Percentiles rank a stretch among this genome's conserved stretches.
Conservation (phyloP, 441 rosid genomes). For the Melastoma candidum region DNA sequence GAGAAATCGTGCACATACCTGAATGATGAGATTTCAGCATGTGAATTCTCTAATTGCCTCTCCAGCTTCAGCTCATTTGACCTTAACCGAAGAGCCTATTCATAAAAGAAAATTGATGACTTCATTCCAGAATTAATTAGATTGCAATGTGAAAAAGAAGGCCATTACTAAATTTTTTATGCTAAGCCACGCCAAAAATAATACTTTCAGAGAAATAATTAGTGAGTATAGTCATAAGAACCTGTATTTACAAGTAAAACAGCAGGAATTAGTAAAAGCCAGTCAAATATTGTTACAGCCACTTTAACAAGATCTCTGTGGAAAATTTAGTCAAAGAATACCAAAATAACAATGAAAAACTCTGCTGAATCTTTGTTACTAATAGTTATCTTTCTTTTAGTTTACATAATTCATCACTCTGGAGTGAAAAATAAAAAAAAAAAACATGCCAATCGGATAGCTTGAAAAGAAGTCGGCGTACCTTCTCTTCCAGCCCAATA, state of each 20-base stretch:
- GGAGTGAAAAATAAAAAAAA: no score
- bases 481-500: slow-evolving; percentile 98
- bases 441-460: no score
- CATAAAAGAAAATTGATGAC: slow-evolving; percentile 8
- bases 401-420: no score
- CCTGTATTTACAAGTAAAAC: not conserved
- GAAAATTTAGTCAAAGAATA: no score
- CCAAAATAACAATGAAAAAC: no score
- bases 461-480: slow-evolving; percentile 20
- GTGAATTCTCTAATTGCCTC: slow-evolving; percentile 74
- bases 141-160: not conserved
- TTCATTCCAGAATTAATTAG: not conserved
- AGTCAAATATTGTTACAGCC: no score
- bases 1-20: slow-evolving; percentile 36
- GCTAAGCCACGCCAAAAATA: not conserved
- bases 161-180: not conserved
- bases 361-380: no score
- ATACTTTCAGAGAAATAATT: not conserved
- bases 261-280: not conserved
- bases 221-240: not conserved
- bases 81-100: slow-evolving; percentile 86
- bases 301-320: no score
- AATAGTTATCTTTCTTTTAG: no score
- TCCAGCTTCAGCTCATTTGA: slow-evolving; percentile 92
- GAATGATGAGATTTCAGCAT: slow-evolving; percentile 56